These are phyloP conservation scores for Aspergillus homomorphus DNA, from an alignment of 495 filamentous ascomycete genomes.

Conservation along the genomic window DNA sequence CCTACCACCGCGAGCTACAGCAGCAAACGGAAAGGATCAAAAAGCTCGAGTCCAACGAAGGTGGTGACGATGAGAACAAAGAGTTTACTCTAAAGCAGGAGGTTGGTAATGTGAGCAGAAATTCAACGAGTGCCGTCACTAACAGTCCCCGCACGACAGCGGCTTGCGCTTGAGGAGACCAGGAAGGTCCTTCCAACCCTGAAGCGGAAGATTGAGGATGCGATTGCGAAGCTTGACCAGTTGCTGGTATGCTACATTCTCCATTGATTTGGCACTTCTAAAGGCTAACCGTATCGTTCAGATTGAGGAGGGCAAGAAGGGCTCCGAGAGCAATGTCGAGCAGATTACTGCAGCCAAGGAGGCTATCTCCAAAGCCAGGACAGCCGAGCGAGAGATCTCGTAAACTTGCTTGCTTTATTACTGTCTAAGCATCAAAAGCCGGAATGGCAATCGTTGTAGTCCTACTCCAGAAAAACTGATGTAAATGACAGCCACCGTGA, in stretches of 20 bases:
- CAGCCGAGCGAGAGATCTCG: constrained; percentile 41
- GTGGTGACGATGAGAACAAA: constrained; percentile 60
- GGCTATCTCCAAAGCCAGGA: constrained; percentile 59
- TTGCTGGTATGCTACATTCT: constrained; percentile 49
- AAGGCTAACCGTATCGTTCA: constrained; percentile 14
- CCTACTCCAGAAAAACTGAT: constrained; percentile 16
- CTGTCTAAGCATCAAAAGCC: neutral
- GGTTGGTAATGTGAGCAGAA: constrained; percentile 44
- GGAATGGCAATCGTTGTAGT: neutral
- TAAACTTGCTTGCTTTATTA: constrained; percentile 15
- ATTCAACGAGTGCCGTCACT: neutral
- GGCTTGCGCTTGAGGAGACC: constrained; percentile 75
- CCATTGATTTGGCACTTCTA: neutral
- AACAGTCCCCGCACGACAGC: constrained; percentile 46
- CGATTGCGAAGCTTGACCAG: constrained; percentile 66
- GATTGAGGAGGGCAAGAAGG: constrained; percentile 46
- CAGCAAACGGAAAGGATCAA: constrained; percentile 68
- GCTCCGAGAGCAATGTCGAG: constrained; percentile 50
- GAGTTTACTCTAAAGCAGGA: constrained; percentile 77
- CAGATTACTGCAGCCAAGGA: constrained; percentile 55
- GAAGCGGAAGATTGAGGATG: constrained; percentile 59
- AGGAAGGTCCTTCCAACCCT: constrained; percentile 71
- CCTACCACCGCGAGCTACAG: constrained; percentile 79
- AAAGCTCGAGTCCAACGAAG: constrained; percentile 53
- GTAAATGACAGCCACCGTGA: constrained; percentile 18